Conservation (phyloP, 164 flowering plant species). For the Piper longum region DNA sequence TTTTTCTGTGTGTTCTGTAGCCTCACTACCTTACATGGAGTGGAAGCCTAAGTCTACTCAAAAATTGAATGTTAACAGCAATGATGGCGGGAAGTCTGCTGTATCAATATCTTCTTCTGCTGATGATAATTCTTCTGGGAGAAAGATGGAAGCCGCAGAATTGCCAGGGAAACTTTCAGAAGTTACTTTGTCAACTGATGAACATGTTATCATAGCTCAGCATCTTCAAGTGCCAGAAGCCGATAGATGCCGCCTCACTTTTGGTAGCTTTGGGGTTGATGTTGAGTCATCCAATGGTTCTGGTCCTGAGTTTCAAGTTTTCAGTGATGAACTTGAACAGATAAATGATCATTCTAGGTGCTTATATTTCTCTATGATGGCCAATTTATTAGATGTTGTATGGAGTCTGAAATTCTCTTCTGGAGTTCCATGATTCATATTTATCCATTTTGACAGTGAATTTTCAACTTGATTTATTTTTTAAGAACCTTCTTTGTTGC, state of each 20-base stretch:
- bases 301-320: slow-evolving; percentile 23
- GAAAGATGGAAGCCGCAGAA: slow-evolving; percentile 24
- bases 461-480: no score
- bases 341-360: slow-evolving; percentile 30
- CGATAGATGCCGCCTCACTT: slow-evolving; percentile 55
- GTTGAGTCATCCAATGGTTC: slow-evolving; percentile 24
- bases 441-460: no score
- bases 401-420: no score
- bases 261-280: slow-evolving; percentile 78
- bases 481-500: background rate
- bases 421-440: no score
- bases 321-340: slow-evolving; percentile 21
- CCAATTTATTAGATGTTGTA: slow-evolving; percentile 10
- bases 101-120: slow-evolving; percentile 29
- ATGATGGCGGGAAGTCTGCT: slow-evolving; percentile 42
- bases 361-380: slow-evolving; percentile 23
- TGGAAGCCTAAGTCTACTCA: slow-evolving; percentile 90
- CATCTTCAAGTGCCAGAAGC: slow-evolving; percentile 79
- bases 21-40: slow-evolving; percentile 48
- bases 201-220: slow-evolving; percentile 80
- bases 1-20: slow-evolving; percentile 23
- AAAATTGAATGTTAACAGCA: slow-evolving; percentile 25
- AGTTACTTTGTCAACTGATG: slow-evolving; percentile 33
- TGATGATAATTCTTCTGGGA: slow-evolving; percentile 20
- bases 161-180: slow-evolving; percentile 44